phyloP scores from a whole-genome alignment of 441 rosid genomes.

The Syzygium malaccense region DNA sequence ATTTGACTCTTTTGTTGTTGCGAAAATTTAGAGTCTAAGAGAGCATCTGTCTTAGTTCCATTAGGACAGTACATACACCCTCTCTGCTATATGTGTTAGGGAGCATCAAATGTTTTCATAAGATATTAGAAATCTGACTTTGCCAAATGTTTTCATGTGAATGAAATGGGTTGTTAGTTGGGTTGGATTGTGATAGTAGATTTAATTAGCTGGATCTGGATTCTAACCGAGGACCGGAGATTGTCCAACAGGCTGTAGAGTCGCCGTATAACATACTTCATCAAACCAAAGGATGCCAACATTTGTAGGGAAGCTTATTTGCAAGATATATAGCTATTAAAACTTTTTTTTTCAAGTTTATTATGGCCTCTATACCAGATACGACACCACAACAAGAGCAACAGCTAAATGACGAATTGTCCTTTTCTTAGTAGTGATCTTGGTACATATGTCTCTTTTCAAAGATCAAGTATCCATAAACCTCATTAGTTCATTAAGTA shows the following conservation, averaged over 20 bases:
- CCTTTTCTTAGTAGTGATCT: background rate
- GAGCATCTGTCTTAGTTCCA: background rate
- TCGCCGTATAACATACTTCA: background rate
- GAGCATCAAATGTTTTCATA: background rate
- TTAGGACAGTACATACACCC: background rate
- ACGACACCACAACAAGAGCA: background rate
- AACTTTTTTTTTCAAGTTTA: background rate
- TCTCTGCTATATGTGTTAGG: background rate
- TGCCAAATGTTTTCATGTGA: background rate
- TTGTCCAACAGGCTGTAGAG: background rate
- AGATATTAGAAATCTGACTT: background rate
- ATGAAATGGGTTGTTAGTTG: background rate
- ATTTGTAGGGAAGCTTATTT: background rate
- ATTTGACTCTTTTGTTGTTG: background rate
- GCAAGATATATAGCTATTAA: background rate
- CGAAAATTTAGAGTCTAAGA: background rate
- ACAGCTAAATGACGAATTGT: background rate
- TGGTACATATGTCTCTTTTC: background rate
- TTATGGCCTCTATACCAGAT: background rate
- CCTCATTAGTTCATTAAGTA: background rate
- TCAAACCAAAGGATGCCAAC: background rate
- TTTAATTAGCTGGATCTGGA: background rate
- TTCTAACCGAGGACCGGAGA: background rate
- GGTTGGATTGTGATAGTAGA: background rate
- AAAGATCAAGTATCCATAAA: background rate